These are phyloP conservation scores for Rhodofomes roseus DNA, from an alignment of 1,284 basidiomycete species.

Conservation along the genomic window DNA sequence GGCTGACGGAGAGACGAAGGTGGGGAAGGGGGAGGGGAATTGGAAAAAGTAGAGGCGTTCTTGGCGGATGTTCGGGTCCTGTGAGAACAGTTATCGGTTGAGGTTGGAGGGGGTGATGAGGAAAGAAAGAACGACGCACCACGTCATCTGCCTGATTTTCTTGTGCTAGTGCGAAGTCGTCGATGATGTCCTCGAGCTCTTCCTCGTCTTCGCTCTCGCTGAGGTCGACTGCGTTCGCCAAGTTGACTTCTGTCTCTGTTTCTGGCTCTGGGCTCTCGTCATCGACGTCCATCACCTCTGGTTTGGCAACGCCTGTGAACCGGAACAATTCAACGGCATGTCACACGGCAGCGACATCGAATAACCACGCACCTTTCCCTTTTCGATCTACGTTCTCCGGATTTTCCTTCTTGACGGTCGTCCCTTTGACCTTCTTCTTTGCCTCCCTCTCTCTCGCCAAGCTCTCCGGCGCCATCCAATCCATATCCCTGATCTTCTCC, in stretches of 20 bases:
- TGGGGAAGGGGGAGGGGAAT: conserved; percentile 87
- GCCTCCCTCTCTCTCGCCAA: conserved; percentile 55
- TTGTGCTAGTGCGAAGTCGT: conserved; percentile 64
- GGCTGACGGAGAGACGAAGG: conserved; percentile 44
- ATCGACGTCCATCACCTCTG: conserved; percentile 27
- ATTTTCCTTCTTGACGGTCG: conserved; percentile 42
- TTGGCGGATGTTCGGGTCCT: conserved; percentile 50
- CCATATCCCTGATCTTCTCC: conserved; percentile 75
- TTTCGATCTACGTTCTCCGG: conserved; percentile 20
- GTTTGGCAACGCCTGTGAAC: conserved; percentile 10
- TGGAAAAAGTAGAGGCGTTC: conserved; percentile 88
- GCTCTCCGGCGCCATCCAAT: conserved; percentile 87
- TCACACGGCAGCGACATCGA: background rate
- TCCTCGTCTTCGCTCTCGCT: conserved; percentile 87
- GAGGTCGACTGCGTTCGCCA: conserved; percentile 73
- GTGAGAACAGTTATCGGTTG: background rate
- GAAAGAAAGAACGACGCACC: background rate
- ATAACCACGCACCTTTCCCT: conserved; percentile 32
- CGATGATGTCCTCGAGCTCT: conserved; percentile 79
- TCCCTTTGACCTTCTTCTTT: conserved; percentile 35
- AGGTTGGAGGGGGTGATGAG: conserved; percentile 4
- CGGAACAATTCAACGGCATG: background rate
- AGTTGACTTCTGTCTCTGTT: conserved; percentile 47
- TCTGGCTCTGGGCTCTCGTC: conserved; percentile 31
- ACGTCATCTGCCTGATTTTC: conserved; percentile 35